A percentile compares a stretch with the other conserved stretches of the same genome.
These are phyloP conservation scores for Lactarius sp. DNA, from an alignment of 768 basidiomycete species.

Conservation along the genomic window DNA sequence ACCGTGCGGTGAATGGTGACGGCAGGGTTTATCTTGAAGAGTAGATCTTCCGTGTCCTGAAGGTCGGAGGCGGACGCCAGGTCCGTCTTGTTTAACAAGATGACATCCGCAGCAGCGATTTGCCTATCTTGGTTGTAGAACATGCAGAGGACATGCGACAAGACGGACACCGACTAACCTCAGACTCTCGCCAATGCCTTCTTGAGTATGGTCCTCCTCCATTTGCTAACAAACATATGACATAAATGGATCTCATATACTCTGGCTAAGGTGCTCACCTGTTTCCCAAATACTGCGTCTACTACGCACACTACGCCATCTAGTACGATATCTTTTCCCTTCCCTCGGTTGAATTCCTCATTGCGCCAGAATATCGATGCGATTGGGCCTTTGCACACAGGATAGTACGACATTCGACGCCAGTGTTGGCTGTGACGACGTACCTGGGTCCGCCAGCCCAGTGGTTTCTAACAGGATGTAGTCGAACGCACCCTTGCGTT, in stretches of 20 bases:
- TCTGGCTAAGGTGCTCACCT: conserved; percentile 34
- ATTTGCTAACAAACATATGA: conserved; percentile 59
- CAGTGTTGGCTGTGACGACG: conserved; percentile 11
- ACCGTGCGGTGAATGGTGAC: conserved; percentile 70
- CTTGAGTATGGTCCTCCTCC: conserved; percentile 64
- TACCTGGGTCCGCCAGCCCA: conserved; percentile 92
- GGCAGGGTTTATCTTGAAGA: conserved; percentile 75
- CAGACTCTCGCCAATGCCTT: conserved; percentile 71
- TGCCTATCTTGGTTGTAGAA: conserved; percentile 51
- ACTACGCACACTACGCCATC: conserved; percentile 94
- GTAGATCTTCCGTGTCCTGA: conserved; percentile 47
- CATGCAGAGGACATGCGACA: neutral
- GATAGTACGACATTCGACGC: neutral
- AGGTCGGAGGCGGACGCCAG: conserved; percentile 50
- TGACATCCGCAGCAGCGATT: conserved; percentile 87
- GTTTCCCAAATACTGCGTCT: conserved; percentile 75
- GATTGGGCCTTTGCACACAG: conserved; percentile 56
- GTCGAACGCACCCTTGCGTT: conserved; percentile 83
- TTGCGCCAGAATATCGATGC: conserved; percentile 86
- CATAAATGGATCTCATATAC: neutral
- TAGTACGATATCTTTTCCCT: conserved; percentile 63
- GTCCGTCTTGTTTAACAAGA: conserved; percentile 90
- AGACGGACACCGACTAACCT: conserved; percentile 43
- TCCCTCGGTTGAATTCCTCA: conserved; percentile 68
- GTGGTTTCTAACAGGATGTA: conserved; percentile 96